Conservation (phyloP, 176 grass and related monocot genomes). For the Phyllostachys edulis region DNA sequence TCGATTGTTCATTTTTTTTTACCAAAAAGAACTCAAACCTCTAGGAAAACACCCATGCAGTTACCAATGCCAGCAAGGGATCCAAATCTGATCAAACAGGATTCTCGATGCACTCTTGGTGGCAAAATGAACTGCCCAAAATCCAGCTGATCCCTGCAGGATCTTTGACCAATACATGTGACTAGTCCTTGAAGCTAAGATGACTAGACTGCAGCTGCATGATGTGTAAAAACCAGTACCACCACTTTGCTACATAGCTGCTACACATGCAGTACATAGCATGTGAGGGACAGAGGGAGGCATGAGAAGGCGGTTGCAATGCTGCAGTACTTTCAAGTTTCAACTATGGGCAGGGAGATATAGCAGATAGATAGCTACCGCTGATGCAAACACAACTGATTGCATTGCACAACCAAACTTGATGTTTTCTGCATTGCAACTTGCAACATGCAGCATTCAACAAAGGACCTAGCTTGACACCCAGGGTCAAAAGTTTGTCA, state of each 20-base stretch:
- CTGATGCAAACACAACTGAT: background rate
- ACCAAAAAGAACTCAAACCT: background rate
- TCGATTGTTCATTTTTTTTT: background rate
- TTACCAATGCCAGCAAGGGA: background rate
- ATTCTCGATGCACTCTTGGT: background rate
- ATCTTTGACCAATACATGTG: slow-evolving; percentile 11
- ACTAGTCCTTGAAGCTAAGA: slow-evolving; percentile 19
- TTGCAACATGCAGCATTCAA: slow-evolving; percentile 4
- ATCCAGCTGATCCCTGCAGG: slow-evolving; percentile 1
- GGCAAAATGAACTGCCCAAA: background rate
- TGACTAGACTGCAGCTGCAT: slow-evolving; percentile 13
- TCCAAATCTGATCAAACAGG: background rate
- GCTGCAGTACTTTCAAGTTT: background rate
- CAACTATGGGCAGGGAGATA: background rate
- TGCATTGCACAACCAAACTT: background rate
- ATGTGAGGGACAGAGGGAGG: background rate
- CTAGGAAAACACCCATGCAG: background rate
- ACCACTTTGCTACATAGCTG: background rate
- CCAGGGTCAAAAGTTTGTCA: background rate
- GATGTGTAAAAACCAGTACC: slow-evolving; percentile 12
- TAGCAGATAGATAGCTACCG: background rate
- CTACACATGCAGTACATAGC: background rate
- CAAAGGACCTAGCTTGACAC: background rate
- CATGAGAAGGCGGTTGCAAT: background rate
- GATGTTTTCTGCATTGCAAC: slow-evolving; percentile 4